These are phyloP conservation scores for Suhomyces choctaworum DNA, from an alignment of 1,139 yeast genomes.

Conservation along the genomic window DNA sequence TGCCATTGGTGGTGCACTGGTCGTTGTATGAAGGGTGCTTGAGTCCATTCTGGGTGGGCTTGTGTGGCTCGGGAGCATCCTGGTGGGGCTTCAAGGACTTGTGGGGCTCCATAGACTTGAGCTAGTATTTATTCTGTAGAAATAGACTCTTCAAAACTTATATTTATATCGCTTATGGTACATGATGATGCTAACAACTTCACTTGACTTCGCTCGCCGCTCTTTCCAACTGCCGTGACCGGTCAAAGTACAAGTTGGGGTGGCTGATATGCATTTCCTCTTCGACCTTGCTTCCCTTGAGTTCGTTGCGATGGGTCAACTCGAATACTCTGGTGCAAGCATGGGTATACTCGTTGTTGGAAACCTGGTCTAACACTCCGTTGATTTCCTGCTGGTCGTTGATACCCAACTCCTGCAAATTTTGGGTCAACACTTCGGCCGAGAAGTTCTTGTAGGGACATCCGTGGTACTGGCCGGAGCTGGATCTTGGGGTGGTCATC, in stretches of 20 bases:
- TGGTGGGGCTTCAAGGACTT: conserved; percentile 46
- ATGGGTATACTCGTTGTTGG: conserved; percentile 67
- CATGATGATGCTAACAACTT: too few species aligned
- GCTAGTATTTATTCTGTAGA: conserved; percentile 4
- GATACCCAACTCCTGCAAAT: conserved; percentile 69
- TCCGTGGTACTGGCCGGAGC: conserved; percentile 77
- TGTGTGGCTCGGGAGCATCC: conserved; percentile 49
- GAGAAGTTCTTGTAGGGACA: conserved; percentile 86
- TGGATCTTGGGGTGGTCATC: conserved; percentile 65
- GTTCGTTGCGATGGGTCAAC: conserved; percentile 58
- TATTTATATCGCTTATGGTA: background rate
- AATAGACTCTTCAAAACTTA: background rate
- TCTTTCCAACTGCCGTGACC: conserved; percentile 54
- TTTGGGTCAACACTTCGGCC: conserved; percentile 56
- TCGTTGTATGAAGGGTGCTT: conserved; percentile 55
- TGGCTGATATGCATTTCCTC: conserved; percentile 67
- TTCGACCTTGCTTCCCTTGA: conserved; percentile 25
- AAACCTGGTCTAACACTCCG: conserved; percentile 64
- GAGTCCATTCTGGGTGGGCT: conserved; percentile 52
- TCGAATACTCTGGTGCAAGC: conserved; percentile 94
- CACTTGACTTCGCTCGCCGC: conserved; percentile 4
- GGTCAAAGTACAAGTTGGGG: conserved; percentile 85
- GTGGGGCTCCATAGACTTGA: conserved; percentile 41
- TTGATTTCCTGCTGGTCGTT: conserved; percentile 61
- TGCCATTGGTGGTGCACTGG: conserved; percentile 63